Conservation (phyloP, 495 filamentous ascomycete species). For the Aspergillus avenaceus region DNA sequence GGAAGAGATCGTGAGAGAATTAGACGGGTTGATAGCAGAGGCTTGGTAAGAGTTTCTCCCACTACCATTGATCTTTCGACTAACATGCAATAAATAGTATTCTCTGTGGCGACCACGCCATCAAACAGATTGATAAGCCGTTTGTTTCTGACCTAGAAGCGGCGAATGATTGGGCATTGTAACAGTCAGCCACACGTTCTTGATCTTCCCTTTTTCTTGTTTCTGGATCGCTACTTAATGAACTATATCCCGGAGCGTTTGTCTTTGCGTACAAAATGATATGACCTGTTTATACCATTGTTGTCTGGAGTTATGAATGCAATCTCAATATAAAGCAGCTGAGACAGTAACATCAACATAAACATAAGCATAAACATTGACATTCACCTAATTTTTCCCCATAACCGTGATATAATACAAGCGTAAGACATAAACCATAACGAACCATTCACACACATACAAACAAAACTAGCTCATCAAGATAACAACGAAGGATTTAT, state of each 20-base stretch:
- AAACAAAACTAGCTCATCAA: neutral
- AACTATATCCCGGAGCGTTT: neutral
- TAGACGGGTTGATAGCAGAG: conserved; percentile 81
- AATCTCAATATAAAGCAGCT: neutral
- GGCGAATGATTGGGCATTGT: conserved; percentile 79
- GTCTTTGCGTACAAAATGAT: neutral
- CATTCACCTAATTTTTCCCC: too few relatives aligned
- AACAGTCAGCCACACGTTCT: conserved; percentile 5
- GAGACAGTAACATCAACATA: neutral
- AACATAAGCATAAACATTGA: neutral
- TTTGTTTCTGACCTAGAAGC: conserved; percentile 73
- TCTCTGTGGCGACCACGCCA: conserved; percentile 88
- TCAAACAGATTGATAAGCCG: conserved; percentile 87
- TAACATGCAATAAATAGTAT: conserved; percentile 45
- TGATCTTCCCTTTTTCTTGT: neutral
- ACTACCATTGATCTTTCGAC: conserved; percentile 7
- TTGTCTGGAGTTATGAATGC: neutral
- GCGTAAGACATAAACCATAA: neutral
- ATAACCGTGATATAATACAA: neutral
- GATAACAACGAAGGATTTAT: conserved; percentile 4
- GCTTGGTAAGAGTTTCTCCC: conserved; percentile 58
- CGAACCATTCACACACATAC: neutral
- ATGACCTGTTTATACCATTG: neutral
- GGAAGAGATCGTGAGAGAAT: conserved; percentile 80
- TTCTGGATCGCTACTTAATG: neutral